Base-by-base conservation (phyloP, 805 yeast species). In the Lipomyces chichibuensis region DNA sequence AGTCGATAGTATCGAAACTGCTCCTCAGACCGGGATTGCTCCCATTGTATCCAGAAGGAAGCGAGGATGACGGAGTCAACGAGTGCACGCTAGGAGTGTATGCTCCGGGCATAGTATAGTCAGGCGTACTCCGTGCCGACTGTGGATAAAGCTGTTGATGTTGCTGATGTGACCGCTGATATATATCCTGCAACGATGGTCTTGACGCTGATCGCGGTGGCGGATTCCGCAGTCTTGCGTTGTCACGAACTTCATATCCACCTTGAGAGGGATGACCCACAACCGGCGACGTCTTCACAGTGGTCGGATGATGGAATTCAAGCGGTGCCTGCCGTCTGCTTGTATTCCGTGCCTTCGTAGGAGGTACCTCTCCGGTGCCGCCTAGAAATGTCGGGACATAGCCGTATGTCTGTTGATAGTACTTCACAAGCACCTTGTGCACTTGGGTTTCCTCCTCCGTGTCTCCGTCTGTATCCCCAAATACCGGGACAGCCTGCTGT, bases 361-460 rank as follows among this genome's bases (percentile, higher is more conserved):
- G 49, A 17, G 20, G 49, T 8, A 7, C 43, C 56, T 46, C 27
- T 7, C 37, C 51, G 3, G 54, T 39, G n/a, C 71, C 71, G 23
- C 71, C 71, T 6, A 69, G 65, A 43, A 69, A 69, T 35, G 27
- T 25, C 23, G 71, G 71, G 17, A 67, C 25, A 23, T 23, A 27
- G 39, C 59, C 65, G 54, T 69, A 62, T 39, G 51, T 59, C 25
- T 57, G 57, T n/a, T 43, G 20, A 49, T 69, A 66, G 62, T 69
- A 69, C 54, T 59, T 54, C 52, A 53, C 65, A 20, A 69, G 67
- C 39, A 55, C 70, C 39, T 54, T 57, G 62, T 69, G 71, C 49
- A 69, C 67, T 17, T 46, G 61, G 2, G 71, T 69, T 9, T 69
- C 71, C 7, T 69, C 71, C 58, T 67, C 70, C 17, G 63, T 63